Base-by-base conservation (phyloP, 352 stramenopile species). In the Phytophthora constricta region DNA sequence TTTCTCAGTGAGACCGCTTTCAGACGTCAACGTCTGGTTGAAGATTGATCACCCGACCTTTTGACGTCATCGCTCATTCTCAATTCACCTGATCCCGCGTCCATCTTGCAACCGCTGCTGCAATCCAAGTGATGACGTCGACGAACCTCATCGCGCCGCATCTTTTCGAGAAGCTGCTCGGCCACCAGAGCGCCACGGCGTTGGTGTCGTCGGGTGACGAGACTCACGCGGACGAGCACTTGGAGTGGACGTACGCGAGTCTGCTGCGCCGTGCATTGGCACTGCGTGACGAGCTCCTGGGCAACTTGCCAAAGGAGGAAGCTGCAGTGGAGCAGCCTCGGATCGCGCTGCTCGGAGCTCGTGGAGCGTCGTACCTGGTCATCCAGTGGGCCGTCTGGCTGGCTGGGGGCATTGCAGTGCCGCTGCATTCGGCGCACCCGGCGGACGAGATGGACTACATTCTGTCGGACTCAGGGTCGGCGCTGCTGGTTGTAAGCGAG, bases 311-410 rank as follows among this genome's bases (percentile, higher is more conserved):
- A 1, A 47, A 47, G 7, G 27, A 69, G 2, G 41, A 59, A 2
- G 41, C 4, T 20, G 19, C 41, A 10, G 9, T 17, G 4, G 47
- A 69, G 10, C 66, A 81, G 42, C 70, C 70, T 50, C 77, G 77
- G 22, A 56, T 90, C 5, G 77, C 77, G 13, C 62, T 78, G 34
- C 71, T 90, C 16, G 77, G 79, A 43, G 68, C 59, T 34, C 79
- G 79, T 34, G 79, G 69, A 0, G 67, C 79, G 34, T 78, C 79
- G 47, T 93, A 91, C 57, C 55, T 94, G 14, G 61, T 77, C 10
- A 85, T 89, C 23, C 80, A 92, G 52, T 96, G 84, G 84, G 86
- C 77, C 3, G 88, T 90, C 59, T 96, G 87, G 87, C 72, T 90
- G 11, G 76, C 81, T 0, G 87, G 84, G 10, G 80, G 65, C 31